Evolutionary conservation across 768 basidiomycete genomes (phyloP), one percentile per base, ranked within the genome.

Genomic region (Fomitopsis pulvina): DNA sequence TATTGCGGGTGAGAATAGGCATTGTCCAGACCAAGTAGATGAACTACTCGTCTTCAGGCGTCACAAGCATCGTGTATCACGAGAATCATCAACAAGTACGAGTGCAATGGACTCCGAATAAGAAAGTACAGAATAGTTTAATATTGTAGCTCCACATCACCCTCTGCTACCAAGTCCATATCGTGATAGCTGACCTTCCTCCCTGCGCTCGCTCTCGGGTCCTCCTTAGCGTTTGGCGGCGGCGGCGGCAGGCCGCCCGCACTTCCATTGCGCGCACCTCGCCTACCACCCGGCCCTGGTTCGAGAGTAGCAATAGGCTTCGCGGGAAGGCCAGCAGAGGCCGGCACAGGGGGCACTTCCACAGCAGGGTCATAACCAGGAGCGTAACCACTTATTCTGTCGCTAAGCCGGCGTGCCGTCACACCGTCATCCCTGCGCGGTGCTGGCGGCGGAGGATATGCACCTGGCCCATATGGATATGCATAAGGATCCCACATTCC

Each of bases 111-210:
- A 20, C n/a, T 45, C 18, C 26, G 8, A 12, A 45, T 3, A 29
- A 16, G 50, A 14, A 43, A 53, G 45, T 53, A 59, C 56, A 59
- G 14, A 16, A 37, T 53, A 52, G 49, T 52, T 56, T 56, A 72
- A 53, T 71, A 71, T 45, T 63, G 66, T 62, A 72, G 55, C 60
- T 71, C 71, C 44, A 72, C 66, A 50, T 71, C 65, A 32, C 67
- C 83, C 75, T 88, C 88, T 25, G 91, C 88, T 57, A 92, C 89
- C 65, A 87, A 72, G 71, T 97, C 94, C 83, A 96, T 89, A 68
- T 97, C 94, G 64, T 92, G 85, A 63, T 97, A 97, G 69, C 89
- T 92, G 48, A 97, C 82, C 66, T 89, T 81, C 68, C 83, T 87
- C 40, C 90, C 90, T 28, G 84, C 87, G 27, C 87, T 85, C 25